Conservation (phyloP, 73 alveolate genomes). For the Chromera velia region DNA sequence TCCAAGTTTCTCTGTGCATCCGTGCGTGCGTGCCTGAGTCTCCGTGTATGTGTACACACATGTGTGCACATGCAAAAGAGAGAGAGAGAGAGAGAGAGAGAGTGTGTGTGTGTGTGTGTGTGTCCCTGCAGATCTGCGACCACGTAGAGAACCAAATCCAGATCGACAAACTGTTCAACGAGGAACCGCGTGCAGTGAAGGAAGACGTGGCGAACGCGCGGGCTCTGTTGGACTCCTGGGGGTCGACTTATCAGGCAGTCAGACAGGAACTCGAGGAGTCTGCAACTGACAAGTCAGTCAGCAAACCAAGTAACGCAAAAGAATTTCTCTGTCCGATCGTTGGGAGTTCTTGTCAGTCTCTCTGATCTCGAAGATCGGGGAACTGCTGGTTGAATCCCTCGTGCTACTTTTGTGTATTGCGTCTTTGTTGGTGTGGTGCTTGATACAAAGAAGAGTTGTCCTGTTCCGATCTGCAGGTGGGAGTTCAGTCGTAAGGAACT, state of each 20-base stretch:
- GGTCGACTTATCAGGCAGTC: slow-evolving; percentile 67
- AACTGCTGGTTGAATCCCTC: background rate
- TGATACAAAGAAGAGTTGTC: background rate
- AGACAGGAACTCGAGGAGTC: slow-evolving; percentile 66
- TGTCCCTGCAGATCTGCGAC: background rate
- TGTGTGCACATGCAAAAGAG: background rate
- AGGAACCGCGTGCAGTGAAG: background rate
- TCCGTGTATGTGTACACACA: too few species aligned
- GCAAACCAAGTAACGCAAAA: too few species aligned
- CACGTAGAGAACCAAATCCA: background rate
- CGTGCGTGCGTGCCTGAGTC: too few species aligned
- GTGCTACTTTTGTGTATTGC: background rate
- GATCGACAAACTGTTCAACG: background rate
- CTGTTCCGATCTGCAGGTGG: slow-evolving; percentile 57
- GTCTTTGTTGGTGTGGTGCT: background rate
- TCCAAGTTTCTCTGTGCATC: too few species aligned
- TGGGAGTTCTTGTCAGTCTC: background rate
- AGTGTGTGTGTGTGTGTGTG: background rate
- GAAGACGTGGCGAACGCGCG: background rate
- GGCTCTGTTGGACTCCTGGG: slow-evolving; percentile 62
- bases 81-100: background rate
- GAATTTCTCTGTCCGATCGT: too few species aligned
- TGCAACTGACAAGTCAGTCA: slow-evolving; percentile 40
- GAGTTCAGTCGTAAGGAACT: slow-evolving; percentile 65
- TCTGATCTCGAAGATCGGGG: background rate